Evolutionary conservation across 228 moss, liverwort and hornwort genomes (phyloP).

Genomic region (Sphagnum magellanicum): DNA sequence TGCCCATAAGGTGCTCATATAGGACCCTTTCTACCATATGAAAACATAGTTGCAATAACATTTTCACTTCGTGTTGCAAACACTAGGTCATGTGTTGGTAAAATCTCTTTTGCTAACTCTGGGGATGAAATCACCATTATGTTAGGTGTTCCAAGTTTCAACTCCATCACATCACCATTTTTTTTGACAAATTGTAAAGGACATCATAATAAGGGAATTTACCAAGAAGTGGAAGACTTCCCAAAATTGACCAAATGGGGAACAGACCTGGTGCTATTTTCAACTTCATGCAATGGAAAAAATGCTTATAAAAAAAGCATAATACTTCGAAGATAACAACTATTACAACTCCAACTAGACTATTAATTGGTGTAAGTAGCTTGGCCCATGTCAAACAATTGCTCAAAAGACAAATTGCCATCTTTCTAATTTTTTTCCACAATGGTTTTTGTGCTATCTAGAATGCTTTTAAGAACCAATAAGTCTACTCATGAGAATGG

Average conservation of each 20-base stretch:
- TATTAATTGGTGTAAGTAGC: too few species aligned
- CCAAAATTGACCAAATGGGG: conserved; percentile 15
- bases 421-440: too few species aligned
- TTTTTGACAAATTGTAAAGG: conserved; percentile 10
- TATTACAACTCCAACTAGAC: too few species aligned
- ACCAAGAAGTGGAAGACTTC: conserved; percentile 24
- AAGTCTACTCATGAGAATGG: too few species aligned
- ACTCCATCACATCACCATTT: conserved; percentile 22
- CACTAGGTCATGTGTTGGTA: conserved; percentile 18
- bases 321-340: too few species aligned
- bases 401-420: too few species aligned
- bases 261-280: too few species aligned
- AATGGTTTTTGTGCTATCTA: too few species aligned
- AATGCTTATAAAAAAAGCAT: too few species aligned
- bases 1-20: conserved; percentile 27
- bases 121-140: conserved; percentile 30
- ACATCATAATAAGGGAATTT: conserved; percentile 14
- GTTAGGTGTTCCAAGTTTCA: conserved; percentile 18
- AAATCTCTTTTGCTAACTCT: conserved; percentile 10
- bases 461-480: too few species aligned
- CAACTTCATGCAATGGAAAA: too few species aligned
- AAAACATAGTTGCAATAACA: conserved; percentile 9
- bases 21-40: conserved; percentile 25
- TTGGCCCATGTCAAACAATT: too few species aligned
- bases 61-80: conserved; percentile 25